A percentile compares a stretch with the other conserved stretches of the same genome.
Evolutionary conservation across 345 rosid species (phyloP).

Genomic region (Eucalyptus viminalis): DNA sequence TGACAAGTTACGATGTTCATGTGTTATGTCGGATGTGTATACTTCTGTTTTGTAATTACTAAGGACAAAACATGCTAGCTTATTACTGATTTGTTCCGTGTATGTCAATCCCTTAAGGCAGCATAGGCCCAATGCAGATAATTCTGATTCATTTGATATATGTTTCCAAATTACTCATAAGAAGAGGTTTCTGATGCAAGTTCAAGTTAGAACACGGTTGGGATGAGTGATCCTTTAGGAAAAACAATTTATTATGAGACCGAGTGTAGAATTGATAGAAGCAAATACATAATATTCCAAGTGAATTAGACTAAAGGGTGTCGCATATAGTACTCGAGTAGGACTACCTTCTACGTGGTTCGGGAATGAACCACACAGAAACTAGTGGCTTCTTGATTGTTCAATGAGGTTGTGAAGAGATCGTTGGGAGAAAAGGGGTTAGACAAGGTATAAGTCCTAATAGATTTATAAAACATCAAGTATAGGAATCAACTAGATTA

Average conservation of each 20-base stretch:
- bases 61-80: background rate
- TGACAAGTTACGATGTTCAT: background rate
- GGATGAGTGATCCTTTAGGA: background rate
- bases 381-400: background rate
- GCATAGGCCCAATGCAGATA: background rate
- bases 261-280: fast-evolving
- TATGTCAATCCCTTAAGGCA: background rate
- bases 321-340: background rate
- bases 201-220: background rate
- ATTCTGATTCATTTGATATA: background rate
- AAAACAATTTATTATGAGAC: background rate
- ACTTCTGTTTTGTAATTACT: background rate
- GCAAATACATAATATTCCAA: background rate
- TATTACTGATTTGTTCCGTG: background rate
- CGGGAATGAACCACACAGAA: background rate
- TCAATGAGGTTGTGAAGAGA: background rate
- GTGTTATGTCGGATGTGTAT: background rate
- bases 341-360: background rate
- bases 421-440: background rate
- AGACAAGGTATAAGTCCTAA: background rate
- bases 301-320: background rate
- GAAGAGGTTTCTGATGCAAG: background rate
- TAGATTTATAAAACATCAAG: background rate
- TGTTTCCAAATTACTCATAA: background rate
- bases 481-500: background rate